phyloP scores from a whole-genome alignment of 208 protist species.

The Leishmania arabica region DNA sequence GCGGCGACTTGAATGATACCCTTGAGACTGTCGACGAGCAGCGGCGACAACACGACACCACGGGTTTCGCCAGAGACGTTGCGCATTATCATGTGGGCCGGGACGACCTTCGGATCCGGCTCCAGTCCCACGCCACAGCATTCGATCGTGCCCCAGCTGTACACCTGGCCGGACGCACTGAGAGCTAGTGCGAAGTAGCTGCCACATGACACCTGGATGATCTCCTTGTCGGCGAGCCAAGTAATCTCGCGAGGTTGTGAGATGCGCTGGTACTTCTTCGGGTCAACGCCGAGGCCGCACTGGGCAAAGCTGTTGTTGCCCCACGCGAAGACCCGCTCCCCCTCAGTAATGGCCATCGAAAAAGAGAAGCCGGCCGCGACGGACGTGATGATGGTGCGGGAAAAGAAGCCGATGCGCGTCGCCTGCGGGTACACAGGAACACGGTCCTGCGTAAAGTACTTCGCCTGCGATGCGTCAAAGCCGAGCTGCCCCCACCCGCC shows the following conservation, averaged over 20 bases:
- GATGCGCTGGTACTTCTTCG: constrained; percentile 55
- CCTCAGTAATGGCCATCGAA: constrained; percentile 65
- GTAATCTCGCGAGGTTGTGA: constrained; percentile 58
- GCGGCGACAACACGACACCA: constrained; percentile 57
- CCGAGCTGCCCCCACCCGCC: constrained; percentile 86
- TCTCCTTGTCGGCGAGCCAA: constrained; percentile 77
- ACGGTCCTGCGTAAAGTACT: constrained; percentile 56
- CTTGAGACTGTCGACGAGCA: constrained; percentile 46
- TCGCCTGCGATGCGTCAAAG: constrained; percentile 44
- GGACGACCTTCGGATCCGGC: constrained; percentile 43
- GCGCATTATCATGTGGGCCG: constrained; percentile 55
- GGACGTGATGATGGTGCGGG: constrained; percentile 50
- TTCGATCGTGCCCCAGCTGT: constrained; percentile 82
- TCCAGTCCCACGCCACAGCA: constrained; percentile 79
- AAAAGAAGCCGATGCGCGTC: constrained; percentile 68
- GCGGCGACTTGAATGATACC: constrained; percentile 71
- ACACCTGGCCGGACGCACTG: constrained; percentile 67
- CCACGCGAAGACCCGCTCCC: constrained; percentile 78
- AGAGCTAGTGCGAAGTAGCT: constrained; percentile 82
- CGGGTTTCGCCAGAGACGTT: constrained; percentile 46
- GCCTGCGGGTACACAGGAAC: constrained; percentile 71
- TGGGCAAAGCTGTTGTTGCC: constrained; percentile 86
- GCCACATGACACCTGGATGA: constrained; percentile 81
- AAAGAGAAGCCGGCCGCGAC: constrained; percentile 66
- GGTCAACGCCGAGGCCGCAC: constrained; percentile 76